Conservation (phyloP, 257 asterid genomes). For the Linderniella brevidens region DNA sequence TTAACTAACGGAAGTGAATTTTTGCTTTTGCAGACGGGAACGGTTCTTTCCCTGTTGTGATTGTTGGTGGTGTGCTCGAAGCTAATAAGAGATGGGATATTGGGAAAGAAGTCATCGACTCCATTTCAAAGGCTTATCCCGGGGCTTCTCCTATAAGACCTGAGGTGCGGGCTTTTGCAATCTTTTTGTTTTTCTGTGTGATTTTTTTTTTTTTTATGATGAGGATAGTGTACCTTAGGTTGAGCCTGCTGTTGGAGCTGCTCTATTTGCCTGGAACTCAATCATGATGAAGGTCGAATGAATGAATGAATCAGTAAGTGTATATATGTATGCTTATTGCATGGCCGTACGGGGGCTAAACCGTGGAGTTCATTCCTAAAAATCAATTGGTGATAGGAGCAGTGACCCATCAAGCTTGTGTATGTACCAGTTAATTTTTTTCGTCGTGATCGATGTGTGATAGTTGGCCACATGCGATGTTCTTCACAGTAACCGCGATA, state of each 20-base stretch:
- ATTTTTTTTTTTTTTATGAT: neutral
- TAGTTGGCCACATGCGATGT: no score
- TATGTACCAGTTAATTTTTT: no score
- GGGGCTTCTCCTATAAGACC: constrained; percentile 71
- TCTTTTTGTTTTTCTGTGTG: neutral
- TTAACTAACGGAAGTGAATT: neutral
- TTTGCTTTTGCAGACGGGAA: constrained; percentile 43
- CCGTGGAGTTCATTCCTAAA: no score
- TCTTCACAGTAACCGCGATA: no score
- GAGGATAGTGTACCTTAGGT: constrained; percentile 19
- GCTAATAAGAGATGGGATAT: constrained; percentile 76
- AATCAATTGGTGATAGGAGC: no score
- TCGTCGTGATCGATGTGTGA: no score
- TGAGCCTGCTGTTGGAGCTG: constrained; percentile 96
- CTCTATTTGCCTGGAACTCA: constrained; percentile 62
- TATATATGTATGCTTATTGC: neutral
- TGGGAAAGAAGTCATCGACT: constrained; percentile 50
- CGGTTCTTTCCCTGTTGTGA: constrained; percentile 66
- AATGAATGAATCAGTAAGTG: neutral
- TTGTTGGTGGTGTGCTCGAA: constrained; percentile 93
- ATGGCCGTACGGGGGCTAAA: neutral
- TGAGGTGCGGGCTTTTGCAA: constrained; percentile 32
- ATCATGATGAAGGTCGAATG: constrained; percentile 31
- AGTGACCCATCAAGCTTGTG: no score
- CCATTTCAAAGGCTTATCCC: constrained; percentile 52